These are phyloP conservation scores for Leccinum longicurvipes DNA, from an alignment of 768 basidiomycete species.

Conservation along the genomic window DNA sequence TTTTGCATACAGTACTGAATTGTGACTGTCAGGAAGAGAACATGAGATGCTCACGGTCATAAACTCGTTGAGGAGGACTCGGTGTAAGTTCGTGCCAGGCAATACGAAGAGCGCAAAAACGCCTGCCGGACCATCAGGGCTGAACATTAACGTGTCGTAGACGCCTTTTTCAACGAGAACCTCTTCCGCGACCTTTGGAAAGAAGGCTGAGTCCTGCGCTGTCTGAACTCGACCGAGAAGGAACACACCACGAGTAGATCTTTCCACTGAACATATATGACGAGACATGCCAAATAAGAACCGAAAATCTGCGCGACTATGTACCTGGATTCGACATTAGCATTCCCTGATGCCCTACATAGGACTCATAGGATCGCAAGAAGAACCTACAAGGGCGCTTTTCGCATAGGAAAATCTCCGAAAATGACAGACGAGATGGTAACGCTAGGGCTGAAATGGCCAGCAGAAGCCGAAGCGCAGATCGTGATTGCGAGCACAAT, in stretches of 20 bases:
- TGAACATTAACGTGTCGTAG: slow-evolving; percentile 35
- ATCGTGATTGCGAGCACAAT: slow-evolving; percentile 56
- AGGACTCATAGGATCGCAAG: slow-evolving; percentile 4
- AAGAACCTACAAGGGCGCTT: slow-evolving; percentile 46
- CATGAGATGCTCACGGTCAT: slow-evolving; percentile 26
- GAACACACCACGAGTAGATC: slow-evolving; percentile 44
- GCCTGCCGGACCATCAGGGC: slow-evolving; percentile 34
- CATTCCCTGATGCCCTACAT: neutral
- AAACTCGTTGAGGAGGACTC: slow-evolving; percentile 40
- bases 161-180: slow-evolving; percentile 26
- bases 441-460: slow-evolving; percentile 66
- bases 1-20: slow-evolving; percentile 2
- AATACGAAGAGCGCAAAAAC: slow-evolving; percentile 37
- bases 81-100: slow-evolving; percentile 30
- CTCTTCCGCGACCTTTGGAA: slow-evolving; percentile 25
- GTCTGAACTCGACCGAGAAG: slow-evolving; percentile 39
- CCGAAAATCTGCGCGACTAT: slow-evolving; percentile 65
- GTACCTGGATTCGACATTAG: slow-evolving; percentile 43
- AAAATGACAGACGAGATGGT: slow-evolving; percentile 51
- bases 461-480: slow-evolving; percentile 52
- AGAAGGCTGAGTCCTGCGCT: neutral
- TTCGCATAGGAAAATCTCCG: slow-evolving; percentile 51
- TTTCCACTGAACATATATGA: slow-evolving; percentile 63
- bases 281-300: slow-evolving; percentile 56
- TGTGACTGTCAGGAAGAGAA: neutral